Evolutionary conservation across 805 yeast genomes (phyloP), one percentile per base, ranked within the genome.

Genomic region (Suhomyces tanzawaensis): DNA sequence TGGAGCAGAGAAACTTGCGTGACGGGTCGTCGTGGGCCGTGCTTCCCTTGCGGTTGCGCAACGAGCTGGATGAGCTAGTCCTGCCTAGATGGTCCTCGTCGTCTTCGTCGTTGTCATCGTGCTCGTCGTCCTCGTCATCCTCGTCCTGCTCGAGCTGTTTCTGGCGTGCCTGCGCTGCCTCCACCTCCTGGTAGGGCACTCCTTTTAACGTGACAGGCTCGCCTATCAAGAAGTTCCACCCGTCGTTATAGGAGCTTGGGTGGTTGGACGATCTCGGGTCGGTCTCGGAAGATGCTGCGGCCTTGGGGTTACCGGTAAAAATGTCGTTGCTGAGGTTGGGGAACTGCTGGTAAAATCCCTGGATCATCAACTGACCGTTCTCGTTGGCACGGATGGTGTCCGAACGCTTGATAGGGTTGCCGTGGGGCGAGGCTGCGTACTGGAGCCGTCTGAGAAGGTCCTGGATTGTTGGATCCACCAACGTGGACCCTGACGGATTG

Each of bases 381-480:
- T 54, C 62, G 43, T 67, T 66, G 32, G 67, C 59, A 17, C 50
- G 55, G 14, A 67, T 62, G 18, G 51, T 54, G 5, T 58, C 58
- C 4, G 63, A 54, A 25, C 55, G 54, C 37, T 51, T 55, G 30
- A 69, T 66, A 6, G 75, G 62, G 32, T 78, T 77, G 1, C 82
- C 82, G 54, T 77, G 82, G 3, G 82, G 82, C 19, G 80, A 66
- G 37, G 68, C 59, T 5, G 77, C 77, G 47, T 80, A 80, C 49
- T 80, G 84, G 29, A 79, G 63, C 37, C 86, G 56, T 47, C 71
- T 68, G 36, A 80, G 58, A n/a, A 80, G 62, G 49, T 77, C 82
- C 44, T 74, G 60, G 18, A 80, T 77, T 0, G 85, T 79, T 4
- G 86, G 85, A 52, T 80, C 86, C 5, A 80, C 74, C 17, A 72